Percentiles rank a stretch among this genome's conserved stretches.
phyloP scores from a whole-genome alignment of 192 early-diverging fungal genomes.

The Linderina pennispora region DNA sequence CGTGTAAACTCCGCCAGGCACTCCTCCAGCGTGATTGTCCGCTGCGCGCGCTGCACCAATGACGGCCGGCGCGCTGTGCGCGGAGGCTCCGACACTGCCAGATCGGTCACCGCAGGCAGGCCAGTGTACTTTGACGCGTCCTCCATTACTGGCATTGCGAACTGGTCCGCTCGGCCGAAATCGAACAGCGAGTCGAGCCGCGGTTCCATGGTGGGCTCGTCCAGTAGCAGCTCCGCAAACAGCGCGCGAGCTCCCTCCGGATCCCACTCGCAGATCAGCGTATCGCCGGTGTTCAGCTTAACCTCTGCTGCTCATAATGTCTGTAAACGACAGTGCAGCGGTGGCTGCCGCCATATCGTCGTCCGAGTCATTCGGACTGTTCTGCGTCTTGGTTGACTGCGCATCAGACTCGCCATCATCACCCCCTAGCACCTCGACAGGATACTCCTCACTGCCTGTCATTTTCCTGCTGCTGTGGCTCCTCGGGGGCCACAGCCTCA shows the following conservation, averaged over 20 bases:
- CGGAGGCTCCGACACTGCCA: neutral
- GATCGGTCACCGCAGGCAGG: constrained; percentile 2
- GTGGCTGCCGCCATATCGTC: constrained; percentile 30
- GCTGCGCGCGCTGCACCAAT: neutral
- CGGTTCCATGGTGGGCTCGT: neutral
- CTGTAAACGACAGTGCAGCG: constrained; percentile 20
- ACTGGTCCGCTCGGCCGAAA: constrained; percentile 20
- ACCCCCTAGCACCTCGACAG: too few species aligned
- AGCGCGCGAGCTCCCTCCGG: constrained; percentile 17
- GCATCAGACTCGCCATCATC: neutral
- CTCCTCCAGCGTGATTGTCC: constrained; percentile 53
- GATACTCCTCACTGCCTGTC: too few species aligned
- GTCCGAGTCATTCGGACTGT: constrained; percentile 11
- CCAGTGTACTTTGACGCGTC: constrained; percentile 22
- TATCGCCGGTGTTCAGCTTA: constrained; percentile 28
- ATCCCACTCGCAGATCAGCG: constrained; percentile 41
- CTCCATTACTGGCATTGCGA: constrained; percentile 31
- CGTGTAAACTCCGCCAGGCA: constrained; percentile 70
- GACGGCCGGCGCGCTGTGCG: constrained; percentile 1
- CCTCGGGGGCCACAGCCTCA: neutral
- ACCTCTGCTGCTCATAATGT: constrained; percentile 13
- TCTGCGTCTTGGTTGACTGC: too few species aligned
- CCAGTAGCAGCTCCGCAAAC: constrained; percentile 11
- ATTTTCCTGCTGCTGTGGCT: too few species aligned
- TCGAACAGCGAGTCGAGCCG: constrained; percentile 15